Evolutionary conservation across 768 basidiomycete genomes (phyloP), one percentile per base, ranked within the genome.

Genomic region (Auriscalpium vulgare): DNA sequence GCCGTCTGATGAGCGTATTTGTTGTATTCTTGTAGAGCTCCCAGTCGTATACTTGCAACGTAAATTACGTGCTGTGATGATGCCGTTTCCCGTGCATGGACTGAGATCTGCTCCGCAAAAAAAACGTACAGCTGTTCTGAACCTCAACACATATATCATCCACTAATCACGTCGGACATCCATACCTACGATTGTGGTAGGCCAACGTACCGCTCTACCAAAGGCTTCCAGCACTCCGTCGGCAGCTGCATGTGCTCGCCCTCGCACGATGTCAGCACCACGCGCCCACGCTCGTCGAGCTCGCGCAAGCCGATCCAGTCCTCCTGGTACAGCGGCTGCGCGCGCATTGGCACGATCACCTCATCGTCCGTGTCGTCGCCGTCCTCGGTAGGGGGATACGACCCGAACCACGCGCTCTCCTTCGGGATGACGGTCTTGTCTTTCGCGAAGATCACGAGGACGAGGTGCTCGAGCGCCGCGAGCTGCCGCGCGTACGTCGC

Each of bases 331-430:
- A 94, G 68, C 10, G 81, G 82, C 57, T 92, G 91, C 52, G 67
- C 67, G 37, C 74, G 78, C 88, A 94, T 87, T 2, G 88, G 84
- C 34, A 92, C 71, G 46, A 88, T 76, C 1, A 64, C 63, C 64
- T 66, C 72, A 47, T 67, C 67, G 45, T 56, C 46, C 29, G 4
- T 29, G 6, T 43, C 52, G 38, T 47, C 40, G 8, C 71, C 71
- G 16, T 77, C 74, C 17, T 73, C 69, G 8, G 66, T 56, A 2
- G 70, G 71, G 2, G 74, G 75, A 63, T 87, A 85, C 3, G 87
- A 85, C 7, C 88, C 90, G 69, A 94, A 93, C 91, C 90, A 92
- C 10, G 87, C 73, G 62, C 81, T 88, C 69, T 92, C 90, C 68
- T 89, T 90, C 0, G 91, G 91, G 17, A 91, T 75, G 21, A 89